Conservation (phyloP, 2,329 filamentous ascomycete genomes). For the Talaromyces islandicus region DNA sequence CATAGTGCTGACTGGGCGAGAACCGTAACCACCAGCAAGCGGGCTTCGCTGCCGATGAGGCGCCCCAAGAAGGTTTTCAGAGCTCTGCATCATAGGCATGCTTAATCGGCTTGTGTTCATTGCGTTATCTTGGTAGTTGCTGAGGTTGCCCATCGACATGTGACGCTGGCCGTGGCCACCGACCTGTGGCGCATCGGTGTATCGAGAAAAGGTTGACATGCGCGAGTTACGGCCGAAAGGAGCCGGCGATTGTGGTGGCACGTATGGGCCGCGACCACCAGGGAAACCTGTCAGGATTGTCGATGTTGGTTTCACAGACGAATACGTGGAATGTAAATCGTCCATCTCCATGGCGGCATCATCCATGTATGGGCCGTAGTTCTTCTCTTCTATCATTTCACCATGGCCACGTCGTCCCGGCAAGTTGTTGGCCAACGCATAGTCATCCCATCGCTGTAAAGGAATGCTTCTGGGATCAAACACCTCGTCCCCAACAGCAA, state of each 20-base stretch:
- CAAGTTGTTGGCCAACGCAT: constrained; percentile 77
- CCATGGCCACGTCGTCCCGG: constrained; percentile 77
- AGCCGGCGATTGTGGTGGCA: constrained; percentile 76
- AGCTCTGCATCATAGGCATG: constrained; percentile 38
- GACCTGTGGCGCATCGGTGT: constrained; percentile 56
- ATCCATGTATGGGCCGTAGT: constrained; percentile 60
- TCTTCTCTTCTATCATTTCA: constrained; percentile 57
- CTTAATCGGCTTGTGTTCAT: constrained; percentile 36
- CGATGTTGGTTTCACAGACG: constrained; percentile 76
- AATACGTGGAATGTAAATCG: constrained; percentile 95
- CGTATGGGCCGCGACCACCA: constrained; percentile 58
- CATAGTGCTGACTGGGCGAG: constrained; percentile 49
- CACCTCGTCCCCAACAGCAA: constrained; percentile 73
- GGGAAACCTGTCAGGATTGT: constrained; percentile 84
- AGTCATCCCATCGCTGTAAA: constrained; percentile 95
- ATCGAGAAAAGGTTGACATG: constrained; percentile 61
- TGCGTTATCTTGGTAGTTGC: constrained; percentile 38
- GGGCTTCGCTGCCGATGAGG: constrained; percentile 41
- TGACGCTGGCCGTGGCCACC: constrained; percentile 41
- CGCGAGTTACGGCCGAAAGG: constrained; percentile 65
- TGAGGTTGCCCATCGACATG: constrained; percentile 56
- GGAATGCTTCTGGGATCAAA: constrained; percentile 93
- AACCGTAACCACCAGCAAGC: constrained; percentile 35
- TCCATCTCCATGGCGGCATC: constrained; percentile 85
- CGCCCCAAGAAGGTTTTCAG: constrained; percentile 38